Conservation (phyloP, 306 rosid species). For the Cercis canadensis region DNA sequence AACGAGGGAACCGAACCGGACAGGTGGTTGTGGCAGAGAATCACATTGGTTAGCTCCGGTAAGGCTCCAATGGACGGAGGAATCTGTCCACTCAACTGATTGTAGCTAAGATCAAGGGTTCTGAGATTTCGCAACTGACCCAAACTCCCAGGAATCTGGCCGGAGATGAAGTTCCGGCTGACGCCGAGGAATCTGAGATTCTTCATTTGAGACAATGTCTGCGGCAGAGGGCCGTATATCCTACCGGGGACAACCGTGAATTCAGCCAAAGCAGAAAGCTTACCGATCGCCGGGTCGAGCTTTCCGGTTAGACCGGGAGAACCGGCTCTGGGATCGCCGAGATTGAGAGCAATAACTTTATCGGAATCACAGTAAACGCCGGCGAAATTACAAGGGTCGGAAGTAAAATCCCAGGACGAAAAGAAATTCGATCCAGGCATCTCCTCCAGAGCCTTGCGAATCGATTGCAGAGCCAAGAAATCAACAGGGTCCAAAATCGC, state of each 20-base stretch:
- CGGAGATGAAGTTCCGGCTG: slow-evolving; percentile 89
- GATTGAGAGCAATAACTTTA: slow-evolving; percentile 84
- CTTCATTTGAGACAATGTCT: slow-evolving; percentile 53
- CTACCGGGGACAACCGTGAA: slow-evolving; percentile 89
- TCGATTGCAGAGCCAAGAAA: slow-evolving; percentile 88
- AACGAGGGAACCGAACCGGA: slow-evolving; percentile 79
- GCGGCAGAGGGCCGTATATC: slow-evolving; percentile 72
- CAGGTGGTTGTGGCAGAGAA: slow-evolving; percentile 85
- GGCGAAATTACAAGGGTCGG: slow-evolving; percentile 89
- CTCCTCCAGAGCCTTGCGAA: slow-evolving; percentile 71
- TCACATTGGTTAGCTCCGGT: slow-evolving; percentile 75
- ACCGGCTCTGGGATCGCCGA: slow-evolving; percentile 91
- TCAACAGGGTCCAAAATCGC: slow-evolving; percentile 91
- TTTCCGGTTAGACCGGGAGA: slow-evolving; percentile 86
- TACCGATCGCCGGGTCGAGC: slow-evolving; percentile 73
- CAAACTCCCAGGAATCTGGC: slow-evolving; percentile 64
- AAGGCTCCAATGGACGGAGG: slow-evolving; percentile 68
- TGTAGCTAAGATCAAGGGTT: slow-evolving; percentile 90
- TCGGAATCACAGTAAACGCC: slow-evolving; percentile 90
- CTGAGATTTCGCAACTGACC: slow-evolving; percentile 58
- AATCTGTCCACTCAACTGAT: slow-evolving; percentile 71
- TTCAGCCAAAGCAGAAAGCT: slow-evolving; percentile 79
- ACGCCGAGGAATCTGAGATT: slow-evolving; percentile 83
- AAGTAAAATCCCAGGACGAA: slow-evolving; percentile 93
- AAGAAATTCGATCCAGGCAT: slow-evolving; percentile 87